Base-by-base conservation (phyloP, 2,329 filamentous ascomycete species). In the Cladophialophora exuberans region DNA sequence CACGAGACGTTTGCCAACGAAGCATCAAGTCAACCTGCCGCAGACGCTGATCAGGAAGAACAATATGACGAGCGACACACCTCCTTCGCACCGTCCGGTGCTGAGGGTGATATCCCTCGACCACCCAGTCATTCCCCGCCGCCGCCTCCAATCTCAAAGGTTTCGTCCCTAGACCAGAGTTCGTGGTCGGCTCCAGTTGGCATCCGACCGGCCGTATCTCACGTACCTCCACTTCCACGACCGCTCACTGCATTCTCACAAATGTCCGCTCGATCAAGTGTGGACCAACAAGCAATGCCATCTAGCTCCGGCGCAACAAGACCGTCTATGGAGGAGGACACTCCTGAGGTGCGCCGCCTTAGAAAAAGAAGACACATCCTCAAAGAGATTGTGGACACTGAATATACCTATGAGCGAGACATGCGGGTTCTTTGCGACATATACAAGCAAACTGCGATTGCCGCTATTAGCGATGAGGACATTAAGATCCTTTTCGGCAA, bases 381-480 rank as follows among this genome's bases (percentile, higher is more conserved):
- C 65, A 92, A 93, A 67, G 94, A 99, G 71, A 78, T 99, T 31
- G 82, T 97, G 41, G 91, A 97, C 66, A 99, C 94, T 0, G 94
- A 99, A 69, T 86, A 90, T 43, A 86, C 87, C 4, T 97, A 96
- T 72, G 86, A 95, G 53, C 85, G 90, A 61, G 94, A 99, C 70
- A 93, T 99, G 90, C 96, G 92, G 69, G 93, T 99, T 49, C 88
- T 96, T 2, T 90, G 96, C 67, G 92, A 97, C 67, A 97, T 99
- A 51, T 99, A 97, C 79, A 96, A 95, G 72, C 91, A 90, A 38
- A 97, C 94, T 0, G 89, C 90, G 1, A 85, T 88, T 63, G 88
- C 88, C 9, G 84, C 90, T 60, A 82, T 97, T 23, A 89, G 88
- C 38, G 77, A 83, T 36, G 89, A 93, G 61, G 96, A 96, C 60